Conservation (phyloP, 805 yeast genomes). For the Starmerella apis region DNA sequence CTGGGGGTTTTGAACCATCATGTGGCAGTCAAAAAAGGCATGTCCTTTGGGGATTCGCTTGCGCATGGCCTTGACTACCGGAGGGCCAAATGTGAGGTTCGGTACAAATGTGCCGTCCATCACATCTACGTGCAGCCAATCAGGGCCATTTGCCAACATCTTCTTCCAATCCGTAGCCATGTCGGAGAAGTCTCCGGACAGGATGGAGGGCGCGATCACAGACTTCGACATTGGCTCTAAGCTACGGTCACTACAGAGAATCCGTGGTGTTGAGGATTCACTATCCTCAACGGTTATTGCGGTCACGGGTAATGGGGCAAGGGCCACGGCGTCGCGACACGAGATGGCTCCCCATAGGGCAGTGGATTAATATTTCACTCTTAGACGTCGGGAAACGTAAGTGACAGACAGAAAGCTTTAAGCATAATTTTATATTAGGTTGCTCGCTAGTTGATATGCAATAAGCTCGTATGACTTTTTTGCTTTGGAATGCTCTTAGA, state of each 20-base stretch:
- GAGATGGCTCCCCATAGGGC: too few species aligned
- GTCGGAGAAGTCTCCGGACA: conserved; percentile 81
- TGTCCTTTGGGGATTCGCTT: conserved; percentile 60
- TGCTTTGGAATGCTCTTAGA: too few species aligned
- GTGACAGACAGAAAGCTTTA: too few species aligned
- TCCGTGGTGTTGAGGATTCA: background rate
- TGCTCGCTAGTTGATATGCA: too few species aligned
- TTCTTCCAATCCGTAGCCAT: conserved; percentile 78
- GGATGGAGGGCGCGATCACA: conserved; percentile 79
- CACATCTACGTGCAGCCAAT: conserved; percentile 96
- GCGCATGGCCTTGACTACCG: conserved; percentile 69
- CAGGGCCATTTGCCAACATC: conserved; percentile 71
- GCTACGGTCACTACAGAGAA: background rate
- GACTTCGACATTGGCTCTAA: conserved; percentile 11
- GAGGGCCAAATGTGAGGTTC: conserved; percentile 88
- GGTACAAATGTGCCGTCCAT: conserved; percentile 99
- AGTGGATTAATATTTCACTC: background rate
- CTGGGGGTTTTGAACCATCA: conserved; percentile 92
- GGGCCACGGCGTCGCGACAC: conserved; percentile 2
- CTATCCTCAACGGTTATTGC: background rate
- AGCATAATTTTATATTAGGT: too few species aligned
- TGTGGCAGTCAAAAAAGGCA: conserved; percentile 83
- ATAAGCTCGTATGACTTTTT: too few species aligned
- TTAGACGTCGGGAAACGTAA: background rate
- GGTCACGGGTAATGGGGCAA: conserved; percentile 6